These are phyloP conservation scores for Phaeosphaeria sp. DNA, from an alignment of 2,329 filamentous ascomycete species.

Conservation along the genomic window DNA sequence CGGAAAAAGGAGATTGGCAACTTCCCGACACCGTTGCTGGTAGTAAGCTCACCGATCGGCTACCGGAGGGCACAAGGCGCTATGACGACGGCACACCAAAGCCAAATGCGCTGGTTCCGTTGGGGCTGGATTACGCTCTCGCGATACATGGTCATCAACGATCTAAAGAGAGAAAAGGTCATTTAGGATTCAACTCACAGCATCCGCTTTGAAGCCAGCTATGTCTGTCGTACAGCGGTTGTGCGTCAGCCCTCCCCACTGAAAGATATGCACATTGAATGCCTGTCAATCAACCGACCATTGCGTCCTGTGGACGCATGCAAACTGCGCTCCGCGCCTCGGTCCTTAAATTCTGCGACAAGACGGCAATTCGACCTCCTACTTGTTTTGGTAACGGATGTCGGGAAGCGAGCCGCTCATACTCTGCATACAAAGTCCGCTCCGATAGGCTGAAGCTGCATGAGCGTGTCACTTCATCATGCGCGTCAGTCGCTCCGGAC, in stretches of 20 bases:
- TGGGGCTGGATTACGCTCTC: constrained; percentile 94
- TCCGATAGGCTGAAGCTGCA: constrained; percentile 9
- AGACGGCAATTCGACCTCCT: neutral
- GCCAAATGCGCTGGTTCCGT: constrained; percentile 98
- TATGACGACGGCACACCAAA: constrained; percentile 89
- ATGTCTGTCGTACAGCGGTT: neutral
- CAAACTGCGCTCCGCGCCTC: neutral
- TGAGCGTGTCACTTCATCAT: constrained; percentile 16
- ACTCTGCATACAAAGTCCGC: constrained; percentile 2
- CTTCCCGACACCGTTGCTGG: constrained; percentile 66
- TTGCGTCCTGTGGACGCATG: no score
- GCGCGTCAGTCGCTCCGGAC: constrained; percentile 4
- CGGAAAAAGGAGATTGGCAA: constrained; percentile 59
- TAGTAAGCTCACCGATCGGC: constrained; percentile 69
- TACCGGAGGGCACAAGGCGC: constrained; percentile 76
- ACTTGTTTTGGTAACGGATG: constrained; percentile 17
- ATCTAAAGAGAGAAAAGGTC: constrained; percentile 68
- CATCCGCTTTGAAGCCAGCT: neutral
- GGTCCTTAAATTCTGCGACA: neutral
- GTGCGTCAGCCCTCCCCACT: neutral
- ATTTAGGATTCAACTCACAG: neutral
- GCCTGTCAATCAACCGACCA: neutral
- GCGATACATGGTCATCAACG: constrained; percentile 95
- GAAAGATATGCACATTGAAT: neutral
- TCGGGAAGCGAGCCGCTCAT: constrained; percentile 13